These are phyloP conservation scores for Mortierella sp. DNA, from an alignment of 371 early-diverging fungal species.

Conservation along the genomic window DNA sequence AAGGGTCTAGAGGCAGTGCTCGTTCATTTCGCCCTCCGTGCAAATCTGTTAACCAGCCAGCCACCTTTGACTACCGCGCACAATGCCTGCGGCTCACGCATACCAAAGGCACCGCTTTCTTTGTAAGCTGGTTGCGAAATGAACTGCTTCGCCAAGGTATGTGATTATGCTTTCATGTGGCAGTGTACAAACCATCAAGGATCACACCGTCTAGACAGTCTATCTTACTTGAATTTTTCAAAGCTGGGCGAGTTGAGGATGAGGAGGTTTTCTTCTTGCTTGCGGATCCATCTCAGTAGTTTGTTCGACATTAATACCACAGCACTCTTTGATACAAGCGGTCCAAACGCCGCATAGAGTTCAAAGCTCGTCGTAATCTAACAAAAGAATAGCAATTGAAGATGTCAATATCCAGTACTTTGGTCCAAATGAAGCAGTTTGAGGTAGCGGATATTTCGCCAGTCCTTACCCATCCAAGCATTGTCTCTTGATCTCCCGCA, in stretches of 20 bases:
- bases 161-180: no score
- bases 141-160: no score
- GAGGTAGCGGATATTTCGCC: background rate
- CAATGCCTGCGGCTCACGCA: no score
- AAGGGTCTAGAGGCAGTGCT: no score
- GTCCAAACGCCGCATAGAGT: conserved; percentile 78
- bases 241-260: conserved; percentile 74
- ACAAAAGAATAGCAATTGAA: background rate
- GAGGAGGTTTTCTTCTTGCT: conserved; percentile 76
- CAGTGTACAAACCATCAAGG: no score
- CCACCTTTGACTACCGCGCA: no score
- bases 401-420: background rate
- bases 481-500: conserved; percentile 67
- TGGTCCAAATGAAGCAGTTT: background rate
- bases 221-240: conserved; percentile 52
- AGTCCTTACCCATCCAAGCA: conserved; percentile 75
- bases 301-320: conserved; percentile 70
- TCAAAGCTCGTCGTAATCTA: conserved; percentile 78
- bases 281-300: conserved; percentile 79
- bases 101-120: no score
- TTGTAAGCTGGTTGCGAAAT: no score
- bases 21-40: no score
- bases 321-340: conserved; percentile 72
- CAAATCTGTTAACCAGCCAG: no score
- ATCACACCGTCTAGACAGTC: background rate